phyloP scores from a whole-genome alignment of 129 eudicot species.

The Tanacetum coccineum region DNA sequence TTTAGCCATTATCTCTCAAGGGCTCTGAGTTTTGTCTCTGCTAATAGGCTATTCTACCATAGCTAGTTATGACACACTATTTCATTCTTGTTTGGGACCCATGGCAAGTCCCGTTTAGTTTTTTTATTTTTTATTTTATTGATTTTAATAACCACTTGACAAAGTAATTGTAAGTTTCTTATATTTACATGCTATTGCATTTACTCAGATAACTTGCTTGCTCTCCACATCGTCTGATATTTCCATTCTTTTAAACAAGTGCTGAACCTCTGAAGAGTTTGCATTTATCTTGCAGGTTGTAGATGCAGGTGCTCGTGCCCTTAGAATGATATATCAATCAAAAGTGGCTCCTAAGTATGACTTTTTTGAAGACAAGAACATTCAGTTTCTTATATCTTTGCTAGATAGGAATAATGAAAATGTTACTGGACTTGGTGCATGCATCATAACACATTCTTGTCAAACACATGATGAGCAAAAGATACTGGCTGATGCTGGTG shows the following conservation, averaged over 20 bases:
- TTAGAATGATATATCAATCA: constrained; percentile 84
- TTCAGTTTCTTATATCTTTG: constrained; percentile 70
- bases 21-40: neutral
- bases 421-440: constrained; percentile 89
- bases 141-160: constrained; percentile 4
- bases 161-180: no score
- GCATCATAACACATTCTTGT: constrained; percentile 86
- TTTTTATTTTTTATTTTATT: neutral
- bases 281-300: constrained; percentile 60
- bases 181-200: neutral
- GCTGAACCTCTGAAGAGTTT: neutral
- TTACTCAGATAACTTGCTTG: neutral
- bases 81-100: neutral
- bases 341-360: constrained; percentile 82
- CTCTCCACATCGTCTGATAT: constrained; percentile 5
- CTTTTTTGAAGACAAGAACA: constrained; percentile 57
- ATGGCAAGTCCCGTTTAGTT: neutral
- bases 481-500: constrained; percentile 73
- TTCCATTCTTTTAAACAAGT: constrained; percentile 3
- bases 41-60: neutral
- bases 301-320: constrained; percentile 97
- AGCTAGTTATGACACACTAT: neutral
- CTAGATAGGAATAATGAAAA: constrained; percentile 72
- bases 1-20: neutral
- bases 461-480: constrained; percentile 63